phyloP scores from a whole-genome alignment of 1,139 yeast species.

The Blastobotrys buckinghamii region DNA sequence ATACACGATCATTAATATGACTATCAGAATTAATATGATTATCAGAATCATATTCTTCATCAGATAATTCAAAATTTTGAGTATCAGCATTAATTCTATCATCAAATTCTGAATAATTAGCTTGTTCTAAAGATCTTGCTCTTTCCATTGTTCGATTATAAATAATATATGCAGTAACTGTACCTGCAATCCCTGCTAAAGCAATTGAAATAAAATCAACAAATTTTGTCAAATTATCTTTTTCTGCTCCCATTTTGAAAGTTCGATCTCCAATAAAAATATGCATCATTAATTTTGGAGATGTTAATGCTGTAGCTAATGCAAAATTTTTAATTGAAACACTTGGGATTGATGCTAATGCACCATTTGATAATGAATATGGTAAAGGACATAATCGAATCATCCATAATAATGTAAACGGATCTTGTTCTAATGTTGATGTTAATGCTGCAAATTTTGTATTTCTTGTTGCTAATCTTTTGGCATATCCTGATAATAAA shows the following conservation, averaged over 20 bases:
- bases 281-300: constrained; percentile 77
- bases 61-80: constrained; percentile 21
- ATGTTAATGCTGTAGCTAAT: constrained; percentile 64
- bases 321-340: constrained; percentile 56
- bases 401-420: constrained; percentile 60
- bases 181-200: constrained; percentile 52
- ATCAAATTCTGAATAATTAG: constrained; percentile 13
- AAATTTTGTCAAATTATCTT: constrained; percentile 46
- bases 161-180: constrained; percentile 62
- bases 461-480: constrained; percentile 44
- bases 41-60: constrained; percentile 15
- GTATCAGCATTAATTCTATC: constrained; percentile 10
- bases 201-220: constrained; percentile 60
- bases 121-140: constrained; percentile 27
- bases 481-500: constrained; percentile 53
- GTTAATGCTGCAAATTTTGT: constrained; percentile 70
- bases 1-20: neutral
- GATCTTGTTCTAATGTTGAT: constrained; percentile 61
- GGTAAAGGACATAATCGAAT: constrained; percentile 89
- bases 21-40: neutral
- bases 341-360: constrained; percentile 79
- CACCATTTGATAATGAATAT: constrained; percentile 87
- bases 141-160: constrained; percentile 49
- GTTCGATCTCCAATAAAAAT: constrained; percentile 76
- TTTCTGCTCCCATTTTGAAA: constrained; percentile 56